Conservation (phyloP, 768 basidiomycete genomes). For the Lenzites betulinus region DNA sequence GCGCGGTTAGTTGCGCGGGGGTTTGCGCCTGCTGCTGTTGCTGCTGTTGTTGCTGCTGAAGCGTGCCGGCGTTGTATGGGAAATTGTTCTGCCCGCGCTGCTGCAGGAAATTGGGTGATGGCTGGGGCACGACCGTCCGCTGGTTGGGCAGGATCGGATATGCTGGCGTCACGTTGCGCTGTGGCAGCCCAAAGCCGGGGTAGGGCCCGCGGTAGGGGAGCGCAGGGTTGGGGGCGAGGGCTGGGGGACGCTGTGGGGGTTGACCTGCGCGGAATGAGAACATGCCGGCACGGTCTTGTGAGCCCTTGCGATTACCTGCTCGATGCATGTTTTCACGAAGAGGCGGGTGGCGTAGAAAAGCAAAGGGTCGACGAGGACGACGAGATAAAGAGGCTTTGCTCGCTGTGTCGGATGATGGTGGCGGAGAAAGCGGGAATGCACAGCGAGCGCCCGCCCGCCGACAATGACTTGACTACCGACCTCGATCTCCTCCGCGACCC, state of each 20-base stretch:
- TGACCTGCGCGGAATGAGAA: slow-evolving; percentile 52
- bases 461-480: slow-evolving; percentile 21
- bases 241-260: slow-evolving; percentile 81
- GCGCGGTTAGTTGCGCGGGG: slow-evolving; percentile 30
- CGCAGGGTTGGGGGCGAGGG: slow-evolving; percentile 63
- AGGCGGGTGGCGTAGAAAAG: slow-evolving; percentile 9
- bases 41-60: slow-evolving; percentile 45
- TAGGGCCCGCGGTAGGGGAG: slow-evolving; percentile 62
- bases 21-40: slow-evolving; percentile 39
- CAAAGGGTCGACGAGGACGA: slow-evolving; percentile 9
- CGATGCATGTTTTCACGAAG: slow-evolving; percentile 36
- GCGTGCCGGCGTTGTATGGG: slow-evolving; percentile 62
- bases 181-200: slow-evolving; percentile 61
- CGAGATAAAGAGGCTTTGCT: slow-evolving; percentile 22
- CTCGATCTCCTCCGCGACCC: slow-evolving; percentile 7
- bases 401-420: slow-evolving; percentile 25
- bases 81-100: slow-evolving; percentile 68
- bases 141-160: slow-evolving; percentile 64
- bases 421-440: slow-evolving; percentile 24
- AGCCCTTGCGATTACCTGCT: slow-evolving; percentile 34
- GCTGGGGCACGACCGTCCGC: slow-evolving; percentile 61
- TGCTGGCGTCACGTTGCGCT: slow-evolving; percentile 54
- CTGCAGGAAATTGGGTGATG: slow-evolving; percentile 65
- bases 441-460: slow-evolving; percentile 16
- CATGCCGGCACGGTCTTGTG: slow-evolving; percentile 19